Evolutionary conservation across 768 basidiomycete genomes (phyloP).

Genomic region (Russula abietina): DNA sequence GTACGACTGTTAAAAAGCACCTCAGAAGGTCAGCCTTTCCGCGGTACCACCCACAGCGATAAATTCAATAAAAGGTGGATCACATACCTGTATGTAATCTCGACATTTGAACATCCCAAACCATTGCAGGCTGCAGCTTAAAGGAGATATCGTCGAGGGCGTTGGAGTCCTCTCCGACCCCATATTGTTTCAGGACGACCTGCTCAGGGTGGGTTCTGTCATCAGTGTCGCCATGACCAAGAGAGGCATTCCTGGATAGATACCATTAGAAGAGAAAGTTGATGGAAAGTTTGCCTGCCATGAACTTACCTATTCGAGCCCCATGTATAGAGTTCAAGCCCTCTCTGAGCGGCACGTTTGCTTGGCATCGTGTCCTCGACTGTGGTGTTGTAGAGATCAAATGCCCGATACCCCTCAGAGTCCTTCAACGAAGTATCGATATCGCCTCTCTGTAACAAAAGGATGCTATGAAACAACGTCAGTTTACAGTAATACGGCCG

Average conservation of each 20-base stretch:
- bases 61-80: not conserved
- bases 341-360: constrained; percentile 15
- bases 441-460: constrained; percentile 71
- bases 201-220: constrained; percentile 79
- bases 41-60: not conserved
- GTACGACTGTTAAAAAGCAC: constrained; percentile 35
- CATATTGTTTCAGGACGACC: constrained; percentile 41
- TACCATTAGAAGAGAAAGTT: not conserved
- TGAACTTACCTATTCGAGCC: constrained; percentile 52
- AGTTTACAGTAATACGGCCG: not conserved
- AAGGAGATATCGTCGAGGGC: constrained; percentile 32
- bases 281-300: not conserved
- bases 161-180: constrained; percentile 18
- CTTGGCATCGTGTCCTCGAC: constrained; percentile 22
- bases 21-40: not conserved
- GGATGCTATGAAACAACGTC: constrained; percentile 40
- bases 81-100: constrained; percentile 80
- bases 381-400: constrained; percentile 75
- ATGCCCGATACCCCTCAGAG: constrained; percentile 82
- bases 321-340: constrained; percentile 76
- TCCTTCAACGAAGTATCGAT: constrained; percentile 72
- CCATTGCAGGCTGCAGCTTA: constrained; percentile 57
- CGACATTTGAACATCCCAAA: constrained; percentile 72
- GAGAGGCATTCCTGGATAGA: constrained; percentile 63
- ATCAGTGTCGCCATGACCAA: constrained; percentile 77